A percentile compares a stretch with the other conserved stretches of the same genome.
These are phyloP conservation scores for Panellus pusillus DNA, from an alignment of 768 basidiomycete species.

Conservation along the genomic window DNA sequence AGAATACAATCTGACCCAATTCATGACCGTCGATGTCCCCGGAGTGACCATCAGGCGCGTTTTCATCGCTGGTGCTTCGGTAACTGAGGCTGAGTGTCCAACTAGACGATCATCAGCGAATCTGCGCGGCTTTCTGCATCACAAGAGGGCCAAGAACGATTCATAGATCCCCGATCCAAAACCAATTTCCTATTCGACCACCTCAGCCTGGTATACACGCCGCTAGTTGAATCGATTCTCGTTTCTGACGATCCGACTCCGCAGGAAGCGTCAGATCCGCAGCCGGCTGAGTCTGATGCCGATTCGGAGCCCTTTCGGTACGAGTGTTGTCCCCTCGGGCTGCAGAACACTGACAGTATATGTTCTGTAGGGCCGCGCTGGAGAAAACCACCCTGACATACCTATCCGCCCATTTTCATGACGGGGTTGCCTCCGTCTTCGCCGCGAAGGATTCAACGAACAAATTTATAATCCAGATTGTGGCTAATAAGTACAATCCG, in stretches of 20 bases:
- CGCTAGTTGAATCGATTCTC: background rate
- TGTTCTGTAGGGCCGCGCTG: conserved; percentile 57
- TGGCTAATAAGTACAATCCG: conserved; percentile 96
- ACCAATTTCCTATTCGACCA: conserved; percentile 85
- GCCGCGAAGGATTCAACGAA: conserved; percentile 44
- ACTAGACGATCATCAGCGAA: conserved; percentile 80
- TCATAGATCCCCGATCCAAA: conserved; percentile 81
- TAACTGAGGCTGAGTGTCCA: conserved; percentile 16
- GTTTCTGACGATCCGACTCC: conserved; percentile 14
- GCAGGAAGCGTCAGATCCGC: conserved; percentile 78
- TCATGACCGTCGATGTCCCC: conserved; percentile 84
- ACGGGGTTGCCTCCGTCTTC: conserved; percentile 77
- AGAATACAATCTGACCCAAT: conserved; percentile 87
- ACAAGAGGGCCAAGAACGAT: conserved; percentile 60
- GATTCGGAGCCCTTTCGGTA: conserved; percentile 80
- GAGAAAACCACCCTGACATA: conserved; percentile 69
- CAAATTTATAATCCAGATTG: conserved; percentile 73
- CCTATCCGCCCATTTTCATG: conserved; percentile 76
- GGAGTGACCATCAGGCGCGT: conserved; percentile 74
- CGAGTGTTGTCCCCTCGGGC: conserved; percentile 11
- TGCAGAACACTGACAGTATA: background rate
- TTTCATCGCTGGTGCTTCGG: background rate
- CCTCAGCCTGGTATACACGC: conserved; percentile 64
- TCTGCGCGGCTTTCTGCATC: conserved; percentile 51
- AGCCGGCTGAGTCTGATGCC: conserved; percentile 57